Evolutionary conservation across 1,139 yeast species (phyloP), one percentile per base, ranked within the genome.

Genomic region (Saccharomyces hybrid): DNA sequence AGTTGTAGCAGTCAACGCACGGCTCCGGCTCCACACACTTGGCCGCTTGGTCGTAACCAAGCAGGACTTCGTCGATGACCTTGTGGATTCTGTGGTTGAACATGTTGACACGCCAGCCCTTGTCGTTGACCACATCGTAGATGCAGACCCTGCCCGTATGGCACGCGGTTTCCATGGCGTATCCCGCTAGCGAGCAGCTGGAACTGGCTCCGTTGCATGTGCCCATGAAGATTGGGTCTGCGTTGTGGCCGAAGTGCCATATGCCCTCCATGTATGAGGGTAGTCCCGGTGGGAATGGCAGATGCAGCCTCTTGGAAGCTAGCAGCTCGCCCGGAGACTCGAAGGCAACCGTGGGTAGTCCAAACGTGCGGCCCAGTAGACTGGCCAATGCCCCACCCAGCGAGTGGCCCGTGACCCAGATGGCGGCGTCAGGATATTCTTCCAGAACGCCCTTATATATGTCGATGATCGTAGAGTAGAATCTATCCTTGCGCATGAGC

Each of bases 181-280:
- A 93, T 0, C 99, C 99, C 0, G 89, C 97, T 13, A 88, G 79
- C 63, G 93, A 85, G 70, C 99, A 93, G 3, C 93, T 72, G 1
- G 96, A 86, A 7, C 95, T 84, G 0, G 95, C 96, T 4, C 99
- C 99, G 66, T 88, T 90, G 69, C 99, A 93, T 5, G 89, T 91
- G 0, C 99, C 99, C 95, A 91, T 87, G 65, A 78, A 93, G 5
- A 93, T 88, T 1, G 99, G 99, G 68, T 93, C 99, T 0, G 96
- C 99, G 1, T 96, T 93, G 68, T 93, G 93, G 5, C 99, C 99
- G 67, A 93, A 74, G 67, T 95, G 97, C 95, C 96, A 93, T 23
- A 93, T 80, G 61, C 88, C 85, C 64, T 91, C 97, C 70, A 81
- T 74, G 65, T 84, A 80, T 16, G 76, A 73, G 0, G 98, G 96